Base-by-base conservation (phyloP, 1,284 basidiomycete genomes). In the Pisolithus thermaeus region DNA sequence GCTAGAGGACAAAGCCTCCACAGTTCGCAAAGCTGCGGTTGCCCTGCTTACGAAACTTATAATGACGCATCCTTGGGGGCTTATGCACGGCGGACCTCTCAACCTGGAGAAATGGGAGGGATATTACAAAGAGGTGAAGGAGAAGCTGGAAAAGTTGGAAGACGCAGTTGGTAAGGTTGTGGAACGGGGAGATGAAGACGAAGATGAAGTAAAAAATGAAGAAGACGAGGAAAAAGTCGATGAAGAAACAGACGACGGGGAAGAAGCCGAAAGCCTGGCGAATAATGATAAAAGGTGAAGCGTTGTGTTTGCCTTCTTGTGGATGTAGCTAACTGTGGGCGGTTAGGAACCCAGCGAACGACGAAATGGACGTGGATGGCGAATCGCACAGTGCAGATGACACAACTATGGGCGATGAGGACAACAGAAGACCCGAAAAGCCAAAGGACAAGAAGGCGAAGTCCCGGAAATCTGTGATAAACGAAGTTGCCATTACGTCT, bases 1-100 rank as follows among this genome's bases (percentile, higher is more conserved):
- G 6, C 75, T 99, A 49, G 86, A 93, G 60, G 97, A 99, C 74
- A 98, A 98, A 71, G 86, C 84, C 1, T 84, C 90, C 30, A 84
- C 80, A 11, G 96, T 97, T 12, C 79, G 96, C 58, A 93, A 93
- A 68, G 83, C 81, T 53, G 89, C 94, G 9, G 87, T 92, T 47
- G 78, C 81, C 18, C 73, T 97, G 6, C 71, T 99, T 30, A 82
- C 82, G 45, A 83, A 84, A 61, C 74, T 99, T 23, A 74, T 99
- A 40, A 62, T 81, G 54, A 97, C 94, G 0, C 96, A 99, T 71
- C 95, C 96, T 2, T 98, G 91, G 65, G 89, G 88, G 0, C 63
- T 82, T 8, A 79, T 90, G 68, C 86, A 97, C 60, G 95, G 94
- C 0, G 95, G 94, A 0, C 80, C 83, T 43, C 73, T 99, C 47